Percentiles rank a stretch among this genome's conserved stretches.
These are phyloP conservation scores for Penicillium vulpinum DNA, from an alignment of 2,329 filamentous ascomycete species.

Conservation along the genomic window DNA sequence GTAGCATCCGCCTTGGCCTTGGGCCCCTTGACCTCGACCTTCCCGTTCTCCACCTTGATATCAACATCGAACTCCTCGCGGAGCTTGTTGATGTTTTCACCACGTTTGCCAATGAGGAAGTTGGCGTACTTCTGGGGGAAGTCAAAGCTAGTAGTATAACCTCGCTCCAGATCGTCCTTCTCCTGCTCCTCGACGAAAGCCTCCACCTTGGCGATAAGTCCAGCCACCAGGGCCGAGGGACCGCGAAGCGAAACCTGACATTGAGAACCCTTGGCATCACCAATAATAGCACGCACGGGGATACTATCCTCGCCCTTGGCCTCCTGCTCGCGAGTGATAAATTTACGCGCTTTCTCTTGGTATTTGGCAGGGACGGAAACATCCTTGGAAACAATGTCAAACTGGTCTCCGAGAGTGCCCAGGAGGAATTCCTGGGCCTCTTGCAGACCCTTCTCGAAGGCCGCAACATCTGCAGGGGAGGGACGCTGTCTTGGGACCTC, in stretches of 20 bases:
- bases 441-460: slow-evolving; percentile 59
- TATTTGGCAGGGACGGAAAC: slow-evolving; percentile 60
- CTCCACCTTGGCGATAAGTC: slow-evolving; percentile 69
- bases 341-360: slow-evolving; percentile 63
- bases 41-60: slow-evolving; percentile 89
- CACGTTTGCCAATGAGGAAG: slow-evolving; percentile 69
- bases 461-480: slow-evolving; percentile 54
- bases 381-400: slow-evolving; percentile 55
- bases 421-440: slow-evolving; percentile 60
- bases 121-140: slow-evolving; percentile 96
- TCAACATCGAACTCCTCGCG: slow-evolving; percentile 71
- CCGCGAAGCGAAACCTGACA: slow-evolving; percentile 71
- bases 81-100: slow-evolving; percentile 68
- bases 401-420: slow-evolving; percentile 55
- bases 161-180: slow-evolving; percentile 89
- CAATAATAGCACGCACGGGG: slow-evolving; percentile 58
- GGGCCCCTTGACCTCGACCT: slow-evolving; percentile 92
- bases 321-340: slow-evolving; percentile 59
- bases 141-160: slow-evolving; percentile 81
- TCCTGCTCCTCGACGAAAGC: slow-evolving; percentile 85
- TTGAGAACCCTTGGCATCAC: slow-evolving; percentile 36
- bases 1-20: slow-evolving; percentile 90
- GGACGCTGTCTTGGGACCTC: slow-evolving; percentile 58
- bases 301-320: slow-evolving; percentile 51
- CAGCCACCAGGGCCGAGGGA: slow-evolving; percentile 69